Percentiles rank a stretch among this genome's conserved stretches.
Evolutionary conservation across 805 yeast species (phyloP).

Genomic region (Cyberlindnera petersonii): DNA sequence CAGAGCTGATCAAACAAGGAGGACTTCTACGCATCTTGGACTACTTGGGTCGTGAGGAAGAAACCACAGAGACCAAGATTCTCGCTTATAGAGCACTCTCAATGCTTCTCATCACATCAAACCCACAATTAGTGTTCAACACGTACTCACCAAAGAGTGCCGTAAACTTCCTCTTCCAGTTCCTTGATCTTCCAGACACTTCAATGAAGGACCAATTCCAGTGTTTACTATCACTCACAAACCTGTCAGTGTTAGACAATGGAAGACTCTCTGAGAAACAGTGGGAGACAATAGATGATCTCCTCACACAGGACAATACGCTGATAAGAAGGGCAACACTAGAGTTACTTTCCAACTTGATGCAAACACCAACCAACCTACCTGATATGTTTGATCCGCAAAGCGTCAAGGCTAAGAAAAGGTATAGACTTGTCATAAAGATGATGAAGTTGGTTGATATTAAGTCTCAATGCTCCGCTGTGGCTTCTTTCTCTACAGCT

Average conservation of each 20-base stretch:
- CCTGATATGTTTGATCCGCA: constrained; percentile 59
- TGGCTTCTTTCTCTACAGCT: constrained; percentile 35
- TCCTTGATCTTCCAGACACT: constrained; percentile 28
- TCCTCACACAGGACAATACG: constrained; percentile 41
- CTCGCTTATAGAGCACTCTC: constrained; percentile 42
- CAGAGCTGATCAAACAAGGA: constrained; percentile 44
- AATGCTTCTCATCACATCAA: constrained; percentile 38
- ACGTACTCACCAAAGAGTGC: constrained; percentile 22
- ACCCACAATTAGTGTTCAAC: constrained; percentile 42
- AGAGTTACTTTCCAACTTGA: constrained; percentile 62
- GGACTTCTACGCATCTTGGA: constrained; percentile 36
- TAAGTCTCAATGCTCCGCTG: constrained; percentile 40
- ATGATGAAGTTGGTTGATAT: constrained; percentile 36
- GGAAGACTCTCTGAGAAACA: constrained; percentile 32
- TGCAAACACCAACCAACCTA: constrained; percentile 34
- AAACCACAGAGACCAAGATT: constrained; percentile 12
- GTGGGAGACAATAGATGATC: constrained; percentile 44
- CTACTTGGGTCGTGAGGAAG: constrained; percentile 11
- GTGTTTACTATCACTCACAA: constrained; percentile 62
- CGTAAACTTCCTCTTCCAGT: constrained; percentile 35
- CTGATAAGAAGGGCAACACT: constrained; percentile 55
- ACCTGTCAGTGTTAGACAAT: constrained; percentile 45
- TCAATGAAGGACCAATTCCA: constrained; percentile 42
- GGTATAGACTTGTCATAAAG: constrained; percentile 40
- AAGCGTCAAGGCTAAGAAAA: constrained; percentile 32